These are phyloP conservation scores for Russula earlei DNA, from an alignment of 768 basidiomycete species.

Conservation along the genomic window DNA sequence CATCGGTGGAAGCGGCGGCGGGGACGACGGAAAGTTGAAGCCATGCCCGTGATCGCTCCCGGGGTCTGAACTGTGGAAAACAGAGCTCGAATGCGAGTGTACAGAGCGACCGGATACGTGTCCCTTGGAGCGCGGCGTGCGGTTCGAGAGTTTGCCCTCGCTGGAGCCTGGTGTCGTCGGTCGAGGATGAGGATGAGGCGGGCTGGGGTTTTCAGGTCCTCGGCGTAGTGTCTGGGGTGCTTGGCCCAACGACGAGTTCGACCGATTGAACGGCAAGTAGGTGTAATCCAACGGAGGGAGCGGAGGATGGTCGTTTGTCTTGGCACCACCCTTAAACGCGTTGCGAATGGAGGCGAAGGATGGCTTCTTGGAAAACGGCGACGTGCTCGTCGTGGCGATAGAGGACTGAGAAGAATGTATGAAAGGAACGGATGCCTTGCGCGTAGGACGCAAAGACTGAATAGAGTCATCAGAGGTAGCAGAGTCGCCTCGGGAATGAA, in stretches of 20 bases:
- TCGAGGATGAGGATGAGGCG: constrained; percentile 44
- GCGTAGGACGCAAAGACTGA: constrained; percentile 39
- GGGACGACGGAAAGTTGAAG: constrained; percentile 37
- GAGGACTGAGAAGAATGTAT: constrained; percentile 68
- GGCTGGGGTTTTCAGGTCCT: constrained; percentile 37
- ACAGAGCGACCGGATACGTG: constrained; percentile 61
- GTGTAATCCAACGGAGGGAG: constrained; percentile 62
- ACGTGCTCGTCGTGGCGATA: constrained; percentile 31
- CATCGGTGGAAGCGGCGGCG: constrained; percentile 72
- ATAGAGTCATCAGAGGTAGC: constrained; percentile 68
- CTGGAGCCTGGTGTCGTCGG: constrained; percentile 53
- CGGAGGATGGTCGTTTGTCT: constrained; percentile 53
- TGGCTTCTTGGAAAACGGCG: constrained; percentile 68
- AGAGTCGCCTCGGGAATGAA: constrained; percentile 74
- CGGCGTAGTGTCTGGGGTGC: constrained; percentile 32
- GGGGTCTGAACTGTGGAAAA: constrained; percentile 58
- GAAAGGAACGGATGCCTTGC: constrained; percentile 44
- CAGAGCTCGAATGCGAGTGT: constrained; percentile 69
- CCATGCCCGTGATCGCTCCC: constrained; percentile 59
- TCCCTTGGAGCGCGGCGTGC: constrained; percentile 40
- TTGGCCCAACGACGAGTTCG: constrained; percentile 62
- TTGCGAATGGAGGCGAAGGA: constrained; percentile 84
- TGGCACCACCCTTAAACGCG: constrained; percentile 69
- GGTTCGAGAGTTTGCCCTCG: constrained; percentile 31
- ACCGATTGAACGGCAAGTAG: constrained; percentile 71